A percentile compares a stretch with the other conserved stretches of the same genome.
Evolutionary conservation across 495 filamentous ascomycete genomes (phyloP).

Genomic region (Amorphotheca resinae): DNA sequence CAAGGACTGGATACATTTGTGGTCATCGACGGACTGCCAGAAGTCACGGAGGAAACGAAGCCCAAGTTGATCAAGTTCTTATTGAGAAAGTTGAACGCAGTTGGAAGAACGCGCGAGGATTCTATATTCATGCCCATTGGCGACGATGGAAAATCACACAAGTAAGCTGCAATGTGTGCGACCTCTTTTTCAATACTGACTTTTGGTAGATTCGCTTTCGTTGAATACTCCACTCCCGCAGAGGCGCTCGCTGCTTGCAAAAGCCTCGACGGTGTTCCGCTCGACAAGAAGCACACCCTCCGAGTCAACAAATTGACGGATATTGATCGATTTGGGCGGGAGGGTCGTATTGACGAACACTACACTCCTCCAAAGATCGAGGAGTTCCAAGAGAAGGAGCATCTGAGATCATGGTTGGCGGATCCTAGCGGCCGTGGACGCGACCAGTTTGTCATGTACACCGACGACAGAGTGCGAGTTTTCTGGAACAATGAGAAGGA

Average conservation of each 20-base stretch:
- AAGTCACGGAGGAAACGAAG: conserved; percentile 70
- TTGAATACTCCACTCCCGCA: conserved; percentile 87
- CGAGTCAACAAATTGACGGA: conserved; percentile 96
- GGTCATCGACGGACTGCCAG: conserved; percentile 84
- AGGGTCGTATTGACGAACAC: conserved; percentile 83
- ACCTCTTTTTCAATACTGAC: background rate
- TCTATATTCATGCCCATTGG: conserved; percentile 85
- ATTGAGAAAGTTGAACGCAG: conserved; percentile 74
- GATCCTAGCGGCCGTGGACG: conserved; percentile 76
- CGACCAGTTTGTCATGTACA: conserved; percentile 90
- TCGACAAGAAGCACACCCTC: conserved; percentile 93
- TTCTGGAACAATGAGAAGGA: conserved; percentile 98
- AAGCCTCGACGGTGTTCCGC: conserved; percentile 63
- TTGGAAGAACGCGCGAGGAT: conserved; percentile 76
- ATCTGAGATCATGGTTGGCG: conserved; percentile 83
- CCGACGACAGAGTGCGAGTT: conserved; percentile 78
- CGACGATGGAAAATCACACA: conserved; percentile 67
- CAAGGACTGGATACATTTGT: conserved; percentile 93
- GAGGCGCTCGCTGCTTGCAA: conserved; percentile 83
- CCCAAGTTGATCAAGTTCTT: conserved; percentile 90
- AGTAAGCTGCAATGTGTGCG: conserved; percentile 38
- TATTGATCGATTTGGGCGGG: conserved; percentile 88
- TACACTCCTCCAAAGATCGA: conserved; percentile 69
- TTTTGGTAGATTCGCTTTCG: conserved; percentile 69
- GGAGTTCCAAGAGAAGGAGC: conserved; percentile 79